These are phyloP conservation scores for Blastomyces emzantsi DNA, from an alignment of 2,329 filamentous ascomycete species.

Conservation along the genomic window DNA sequence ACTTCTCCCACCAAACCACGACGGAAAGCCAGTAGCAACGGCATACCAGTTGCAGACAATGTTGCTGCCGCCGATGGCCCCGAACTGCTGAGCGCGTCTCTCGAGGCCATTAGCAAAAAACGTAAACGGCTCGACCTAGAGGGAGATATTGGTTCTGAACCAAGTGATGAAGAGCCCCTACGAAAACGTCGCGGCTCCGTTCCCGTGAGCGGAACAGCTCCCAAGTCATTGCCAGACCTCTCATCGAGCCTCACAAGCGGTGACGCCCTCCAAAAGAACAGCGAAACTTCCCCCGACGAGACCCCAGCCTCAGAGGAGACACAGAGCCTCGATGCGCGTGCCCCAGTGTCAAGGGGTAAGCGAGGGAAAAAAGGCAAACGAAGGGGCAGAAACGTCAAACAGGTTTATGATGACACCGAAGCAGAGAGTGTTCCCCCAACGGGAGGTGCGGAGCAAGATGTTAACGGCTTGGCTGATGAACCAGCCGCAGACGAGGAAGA, in stretches of 20 bases:
- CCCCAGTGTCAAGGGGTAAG: conserved; percentile 26
- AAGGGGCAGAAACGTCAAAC: conserved; percentile 36
- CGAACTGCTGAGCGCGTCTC: conserved; percentile 19
- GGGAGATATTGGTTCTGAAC: conserved; percentile 29
- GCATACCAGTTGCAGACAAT: conserved; percentile 19
- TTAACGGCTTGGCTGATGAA: conserved; percentile 39
- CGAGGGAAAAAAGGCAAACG: conserved; percentile 41
- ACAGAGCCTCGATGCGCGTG: conserved; percentile 25
- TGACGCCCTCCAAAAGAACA: conserved; percentile 8
- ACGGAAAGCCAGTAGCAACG: conserved; percentile 27
- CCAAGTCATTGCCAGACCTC: conserved; percentile 6
- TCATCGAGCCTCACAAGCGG: not conserved
- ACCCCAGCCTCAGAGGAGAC: conserved; percentile 25
- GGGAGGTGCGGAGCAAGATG: conserved; percentile 29
- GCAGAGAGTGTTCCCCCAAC: conserved; percentile 20
- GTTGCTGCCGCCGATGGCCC: conserved; percentile 22
- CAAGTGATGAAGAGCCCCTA: conserved; percentile 32
- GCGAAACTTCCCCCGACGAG: conserved; percentile 21
- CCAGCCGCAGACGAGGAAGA: conserved; percentile 43
- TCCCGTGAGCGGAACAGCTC: not conserved
- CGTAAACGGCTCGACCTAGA: conserved; percentile 32
- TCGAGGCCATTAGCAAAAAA: conserved; percentile 31
- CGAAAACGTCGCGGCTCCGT: conserved; percentile 35
- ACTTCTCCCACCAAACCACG: conserved; percentile 34
- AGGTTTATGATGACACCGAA: conserved; percentile 31